These are phyloP conservation scores for Amaranthus tricolor DNA, from an alignment of 179 eudicot species.

Conservation along the genomic window DNA sequence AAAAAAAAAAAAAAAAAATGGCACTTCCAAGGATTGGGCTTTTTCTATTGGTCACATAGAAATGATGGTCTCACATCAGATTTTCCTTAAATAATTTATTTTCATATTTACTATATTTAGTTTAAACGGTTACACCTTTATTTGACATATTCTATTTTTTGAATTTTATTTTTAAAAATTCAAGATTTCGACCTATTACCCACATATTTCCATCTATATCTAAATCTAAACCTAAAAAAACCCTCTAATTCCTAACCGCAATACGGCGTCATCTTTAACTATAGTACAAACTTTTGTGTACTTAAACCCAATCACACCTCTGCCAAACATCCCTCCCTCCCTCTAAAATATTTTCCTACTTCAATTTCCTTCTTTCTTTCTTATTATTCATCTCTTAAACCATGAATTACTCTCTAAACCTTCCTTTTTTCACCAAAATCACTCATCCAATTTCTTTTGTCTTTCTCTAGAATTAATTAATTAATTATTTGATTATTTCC, in stretches of 20 bases:
- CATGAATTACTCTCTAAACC: slow-evolving; percentile 14
- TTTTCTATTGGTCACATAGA: too few relatives aligned
- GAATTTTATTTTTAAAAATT: too few relatives aligned
- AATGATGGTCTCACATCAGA: too few relatives aligned
- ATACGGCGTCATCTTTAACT: slow-evolving; percentile 1
- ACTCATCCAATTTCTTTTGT: slow-evolving; percentile 13
- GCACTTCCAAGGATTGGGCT: too few relatives aligned
- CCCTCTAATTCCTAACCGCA: slow-evolving; percentile 1
- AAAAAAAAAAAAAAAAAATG: too few relatives aligned
- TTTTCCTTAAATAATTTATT: too few relatives aligned
- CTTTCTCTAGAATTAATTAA: slow-evolving; percentile 20
- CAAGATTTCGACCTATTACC: too few relatives aligned
- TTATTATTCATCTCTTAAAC: not conserved
- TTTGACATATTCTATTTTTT: too few relatives aligned
- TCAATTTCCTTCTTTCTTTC: not conserved
- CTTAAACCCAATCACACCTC: slow-evolving; percentile 13
- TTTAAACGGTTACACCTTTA: too few relatives aligned
- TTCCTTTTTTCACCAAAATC: not conserved
- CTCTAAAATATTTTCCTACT: not conserved
- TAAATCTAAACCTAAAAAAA: too few relatives aligned
- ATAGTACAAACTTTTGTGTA: not conserved
- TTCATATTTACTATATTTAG: too few relatives aligned
- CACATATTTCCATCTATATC: too few relatives aligned
- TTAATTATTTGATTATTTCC: not conserved
- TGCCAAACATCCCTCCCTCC: slow-evolving; percentile 9